Base-by-base conservation (phyloP, 257 asterid species). In the Solanum piurae region DNA sequence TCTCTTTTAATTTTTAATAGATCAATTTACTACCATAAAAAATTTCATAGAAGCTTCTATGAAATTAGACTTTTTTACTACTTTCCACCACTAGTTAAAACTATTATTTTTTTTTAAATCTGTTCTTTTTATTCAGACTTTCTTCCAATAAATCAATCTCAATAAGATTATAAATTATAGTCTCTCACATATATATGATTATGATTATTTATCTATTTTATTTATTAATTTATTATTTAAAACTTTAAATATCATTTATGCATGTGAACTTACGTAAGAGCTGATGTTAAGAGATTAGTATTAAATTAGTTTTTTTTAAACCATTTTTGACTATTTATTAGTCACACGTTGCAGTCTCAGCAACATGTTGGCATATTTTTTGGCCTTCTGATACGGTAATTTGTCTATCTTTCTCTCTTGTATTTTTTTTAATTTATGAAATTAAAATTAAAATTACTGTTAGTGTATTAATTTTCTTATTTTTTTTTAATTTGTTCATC, bases 361-460 rank as follows among this genome's bases (percentile, higher is more conserved):
- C 86, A 16, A 82, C 69, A 29, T 49, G 71, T 82, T 49, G 86
- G 86, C 71, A 82, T 82, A 49, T 29, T 18, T 82, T 82, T 82
- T 82, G 86, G 71, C 86, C 86, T 31, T 82, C 49, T 49, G 69
- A 82, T 82, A 82, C 86, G 86, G 86, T 82, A 82, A 31, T 21
- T 49, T 82, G 20, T 82, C 71, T 82, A 40, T 82, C 11, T 82
- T 29, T 16, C 3, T 38, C 6, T 38, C 6, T 72, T 34, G 14
- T 55, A 18, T 16, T 33, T 33, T 40, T 25, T 42, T 52, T 52
- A 46, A 18, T 55, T 14, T 46, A n/a, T 27, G 29, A 42, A 42
- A 7, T 13, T 44, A 46, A 13, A 25, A 9, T 46, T 8, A 29
- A 14, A 16, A 82, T 82, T 46, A 46, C 40, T 80, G 25, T 49